These are phyloP conservation scores for Nemania serpens DNA, from an alignment of 2,329 filamentous ascomycete species.

Conservation along the genomic window DNA sequence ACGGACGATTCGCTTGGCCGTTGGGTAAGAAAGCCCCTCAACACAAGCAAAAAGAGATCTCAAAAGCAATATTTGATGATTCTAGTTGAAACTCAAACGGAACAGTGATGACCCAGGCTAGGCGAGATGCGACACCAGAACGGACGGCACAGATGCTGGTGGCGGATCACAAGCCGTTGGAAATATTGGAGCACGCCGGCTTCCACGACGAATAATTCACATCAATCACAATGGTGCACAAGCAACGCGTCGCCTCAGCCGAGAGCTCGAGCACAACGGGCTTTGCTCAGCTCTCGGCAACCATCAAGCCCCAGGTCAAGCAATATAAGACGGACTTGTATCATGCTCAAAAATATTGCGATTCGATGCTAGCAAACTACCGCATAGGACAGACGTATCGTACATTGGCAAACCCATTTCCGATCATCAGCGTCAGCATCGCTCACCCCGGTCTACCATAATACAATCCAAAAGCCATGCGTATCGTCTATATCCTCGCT, in stretches of 20 bases:
- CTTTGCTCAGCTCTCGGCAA: neutral
- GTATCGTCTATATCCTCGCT: slow-evolving; percentile 3
- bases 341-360: neutral
- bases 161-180: neutral
- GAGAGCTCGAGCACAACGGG: neutral
- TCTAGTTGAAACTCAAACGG: no score
- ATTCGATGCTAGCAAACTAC: neutral
- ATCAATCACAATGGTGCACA: slow-evolving; percentile 1
- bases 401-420: neutral
- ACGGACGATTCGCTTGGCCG: neutral
- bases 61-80: no score
- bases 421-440: neutral
- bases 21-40: no score
- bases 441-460: neutral
- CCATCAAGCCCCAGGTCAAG: no score
- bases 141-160: neutral
- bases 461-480: slow-evolving; percentile 1
- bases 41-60: no score
- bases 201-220: neutral
- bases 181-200: neutral
- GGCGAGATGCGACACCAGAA: slow-evolving; percentile 9
- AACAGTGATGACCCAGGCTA: neutral
- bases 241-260: neutral
- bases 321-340: neutral
- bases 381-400: no score